Conservation (phyloP, 1,284 basidiomycete species). For the Apiotrichum montevideense region DNA sequence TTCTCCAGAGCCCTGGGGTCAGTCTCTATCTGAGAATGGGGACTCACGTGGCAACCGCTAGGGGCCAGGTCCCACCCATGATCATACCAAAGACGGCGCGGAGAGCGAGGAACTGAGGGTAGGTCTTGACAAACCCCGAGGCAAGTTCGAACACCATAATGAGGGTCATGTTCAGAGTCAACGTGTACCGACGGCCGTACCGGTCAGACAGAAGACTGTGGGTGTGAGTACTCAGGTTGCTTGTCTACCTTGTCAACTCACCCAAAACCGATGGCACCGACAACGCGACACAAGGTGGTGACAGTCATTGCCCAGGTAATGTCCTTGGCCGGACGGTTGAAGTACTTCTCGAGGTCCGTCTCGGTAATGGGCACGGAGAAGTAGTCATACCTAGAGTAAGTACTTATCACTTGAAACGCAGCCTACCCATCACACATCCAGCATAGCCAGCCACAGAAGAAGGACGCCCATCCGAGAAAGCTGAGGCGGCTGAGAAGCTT, state of each 20-base stretch:
- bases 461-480: conserved; percentile 29
- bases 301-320: conserved; percentile 74
- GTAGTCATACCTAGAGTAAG: conserved; percentile 22
- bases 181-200: conserved; percentile 87
- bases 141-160: conserved; percentile 70
- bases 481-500: conserved; percentile 45
- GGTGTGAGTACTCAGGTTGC: background rate
- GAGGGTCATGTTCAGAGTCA: conserved; percentile 67
- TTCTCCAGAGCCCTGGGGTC: conserved; percentile 70
- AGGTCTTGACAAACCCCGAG: conserved; percentile 51
- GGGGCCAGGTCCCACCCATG: conserved; percentile 61
- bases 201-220: conserved; percentile 61
- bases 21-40: no score
- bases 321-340: conserved; percentile 25
- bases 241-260: background rate
- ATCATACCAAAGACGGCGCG: conserved; percentile 71
- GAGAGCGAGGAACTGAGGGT: conserved; percentile 49
- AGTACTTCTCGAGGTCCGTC: conserved; percentile 50
- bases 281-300: conserved; percentile 81
- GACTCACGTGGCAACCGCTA: conserved; percentile 32
- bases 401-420: no score
- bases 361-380: conserved; percentile 41
- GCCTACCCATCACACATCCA: conserved; percentile 51
- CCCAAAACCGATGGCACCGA: conserved; percentile 77
- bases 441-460: conserved; percentile 54